A percentile compares a stretch with the other conserved stretches of the same genome.
phyloP scores from a whole-genome alignment of 805 yeast genomes.

The Wickerhamiella sergipiensis region DNA sequence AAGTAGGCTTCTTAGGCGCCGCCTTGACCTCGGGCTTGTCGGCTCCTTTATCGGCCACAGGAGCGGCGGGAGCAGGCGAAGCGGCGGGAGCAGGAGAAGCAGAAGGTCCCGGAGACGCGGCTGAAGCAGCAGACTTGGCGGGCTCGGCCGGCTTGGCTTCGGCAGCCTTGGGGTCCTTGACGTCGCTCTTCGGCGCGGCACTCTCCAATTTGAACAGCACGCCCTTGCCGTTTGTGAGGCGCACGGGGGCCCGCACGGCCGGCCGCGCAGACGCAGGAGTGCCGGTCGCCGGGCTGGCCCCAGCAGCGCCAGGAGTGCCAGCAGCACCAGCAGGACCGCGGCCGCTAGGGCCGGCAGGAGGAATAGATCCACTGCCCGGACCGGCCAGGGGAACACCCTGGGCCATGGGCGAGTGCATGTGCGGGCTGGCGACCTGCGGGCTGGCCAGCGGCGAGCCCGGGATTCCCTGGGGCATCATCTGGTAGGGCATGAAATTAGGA shows the following conservation, averaged over 20 bases:
- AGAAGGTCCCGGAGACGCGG: not conserved
- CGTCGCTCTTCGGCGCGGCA: not conserved
- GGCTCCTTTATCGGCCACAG: not conserved
- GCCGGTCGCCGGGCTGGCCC: not conserved
- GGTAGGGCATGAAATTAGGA: constrained; percentile 1
- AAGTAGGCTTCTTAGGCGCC: constrained; percentile 5
- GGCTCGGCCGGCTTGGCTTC: not conserved
- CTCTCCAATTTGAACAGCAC: constrained; percentile 1
- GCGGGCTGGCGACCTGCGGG: not conserved
- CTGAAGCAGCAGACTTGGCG: not conserved
- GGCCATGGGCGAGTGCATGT: not conserved
- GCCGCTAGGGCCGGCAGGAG: not conserved
- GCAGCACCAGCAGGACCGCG: not conserved
- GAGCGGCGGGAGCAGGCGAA: not conserved
- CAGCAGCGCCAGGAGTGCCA: not conserved
- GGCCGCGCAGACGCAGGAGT: not conserved
- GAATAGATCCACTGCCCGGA: not conserved
- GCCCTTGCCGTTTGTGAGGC: constrained; percentile 10
- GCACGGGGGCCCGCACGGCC: constrained; percentile 4
- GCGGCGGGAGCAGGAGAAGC: not conserved
- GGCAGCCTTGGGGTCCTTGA: not conserved
- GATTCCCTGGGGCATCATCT: not conserved
- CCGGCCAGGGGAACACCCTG: not conserved
- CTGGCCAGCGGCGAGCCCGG: not conserved
- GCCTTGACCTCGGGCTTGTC: not conserved